Evolutionary conservation across 2,329 filamentous ascomycete genomes (phyloP).

Genomic region (Pezicula rhizophila): DNA sequence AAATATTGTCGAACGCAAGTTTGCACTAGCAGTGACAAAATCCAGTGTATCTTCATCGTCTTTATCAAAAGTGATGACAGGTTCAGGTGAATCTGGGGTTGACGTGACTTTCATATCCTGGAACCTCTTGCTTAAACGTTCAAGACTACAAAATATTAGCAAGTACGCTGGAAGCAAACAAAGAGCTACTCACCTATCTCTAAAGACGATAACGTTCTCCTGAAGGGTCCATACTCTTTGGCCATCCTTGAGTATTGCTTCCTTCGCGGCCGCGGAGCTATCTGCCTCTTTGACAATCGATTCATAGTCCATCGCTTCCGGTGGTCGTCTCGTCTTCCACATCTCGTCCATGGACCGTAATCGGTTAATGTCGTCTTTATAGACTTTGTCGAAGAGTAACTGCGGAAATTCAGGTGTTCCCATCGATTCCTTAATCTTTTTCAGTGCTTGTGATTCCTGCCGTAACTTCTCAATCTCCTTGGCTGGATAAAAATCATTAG

Average conservation of each 20-base stretch:
- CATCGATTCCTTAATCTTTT: constrained; percentile 74
- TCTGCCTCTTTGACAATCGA: constrained; percentile 48
- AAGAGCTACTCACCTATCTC: constrained; percentile 51
- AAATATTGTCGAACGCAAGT: constrained; percentile 84
- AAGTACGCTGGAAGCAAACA: neutral
- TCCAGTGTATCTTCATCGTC: constrained; percentile 93
- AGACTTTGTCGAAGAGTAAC: constrained; percentile 90
- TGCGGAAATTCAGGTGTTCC: constrained; percentile 71
- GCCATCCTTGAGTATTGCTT: constrained; percentile 55
- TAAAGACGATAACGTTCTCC: constrained; percentile 83
- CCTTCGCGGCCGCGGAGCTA: constrained; percentile 38
- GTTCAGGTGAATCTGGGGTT: constrained; percentile 43
- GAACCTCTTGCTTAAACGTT: constrained; percentile 69
- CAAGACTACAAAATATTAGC: constrained; percentile 44
- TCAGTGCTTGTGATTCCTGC: constrained; percentile 76
- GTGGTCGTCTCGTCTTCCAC: constrained; percentile 81
- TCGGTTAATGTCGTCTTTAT: constrained; percentile 75
- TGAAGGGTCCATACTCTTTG: constrained; percentile 75
- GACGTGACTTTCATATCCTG: constrained; percentile 50
- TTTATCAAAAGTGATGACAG: constrained; percentile 86
- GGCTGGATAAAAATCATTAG: constrained; percentile 32
- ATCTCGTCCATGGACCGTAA: constrained; percentile 86
- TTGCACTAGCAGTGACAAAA: constrained; percentile 86
- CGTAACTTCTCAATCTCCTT: constrained; percentile 83
- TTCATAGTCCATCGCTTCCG: constrained; percentile 67